Percentiles rank a stretch among this genome's conserved stretches.
phyloP scores from a whole-genome alignment of 345 rosid species.

The Citrus maxima region DNA sequence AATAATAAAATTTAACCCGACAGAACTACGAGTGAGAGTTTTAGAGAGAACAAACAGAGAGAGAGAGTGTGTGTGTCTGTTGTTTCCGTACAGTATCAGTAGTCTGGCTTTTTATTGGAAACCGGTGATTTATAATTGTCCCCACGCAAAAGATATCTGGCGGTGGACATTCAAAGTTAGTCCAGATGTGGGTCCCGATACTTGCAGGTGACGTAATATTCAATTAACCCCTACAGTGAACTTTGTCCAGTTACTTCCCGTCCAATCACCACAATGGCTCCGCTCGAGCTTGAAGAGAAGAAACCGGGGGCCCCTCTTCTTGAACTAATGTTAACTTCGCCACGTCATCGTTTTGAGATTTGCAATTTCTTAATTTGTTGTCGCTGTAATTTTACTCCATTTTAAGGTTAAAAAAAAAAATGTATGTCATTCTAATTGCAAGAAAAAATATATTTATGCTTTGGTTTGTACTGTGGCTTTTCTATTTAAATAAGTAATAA shows the following conservation, averaged over 20 bases:
- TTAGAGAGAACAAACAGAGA: not conserved
- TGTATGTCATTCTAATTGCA: no score
- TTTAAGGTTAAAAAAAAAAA: no score
- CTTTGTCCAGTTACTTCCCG: constrained; percentile 1
- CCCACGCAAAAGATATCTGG: constrained; percentile 37
- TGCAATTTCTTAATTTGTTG: not conserved
- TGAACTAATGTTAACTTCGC: no score
- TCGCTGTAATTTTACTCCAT: no score
- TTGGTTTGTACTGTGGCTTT: no score
- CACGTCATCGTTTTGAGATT: not conserved
- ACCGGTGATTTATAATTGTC: constrained; percentile 14
- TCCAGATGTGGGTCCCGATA: not conserved
- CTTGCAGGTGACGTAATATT: constrained; percentile 30
- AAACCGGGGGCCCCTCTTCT: not conserved
- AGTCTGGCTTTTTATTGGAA: constrained; percentile 26
- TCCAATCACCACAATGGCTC: constrained; percentile 3
- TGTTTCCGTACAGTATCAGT: constrained; percentile 12
- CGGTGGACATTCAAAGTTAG: constrained; percentile 27
- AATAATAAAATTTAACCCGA: not conserved
- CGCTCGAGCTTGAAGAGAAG: not conserved
- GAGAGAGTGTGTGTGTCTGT: not conserved
- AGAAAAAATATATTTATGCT: no score
- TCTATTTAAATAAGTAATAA: no score
- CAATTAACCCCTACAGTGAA: constrained; percentile 11
- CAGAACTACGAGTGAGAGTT: not conserved